Evolutionary conservation across 31 red algal species (phyloP).

Genomic region (Asparagopsis taxiformis): DNA sequence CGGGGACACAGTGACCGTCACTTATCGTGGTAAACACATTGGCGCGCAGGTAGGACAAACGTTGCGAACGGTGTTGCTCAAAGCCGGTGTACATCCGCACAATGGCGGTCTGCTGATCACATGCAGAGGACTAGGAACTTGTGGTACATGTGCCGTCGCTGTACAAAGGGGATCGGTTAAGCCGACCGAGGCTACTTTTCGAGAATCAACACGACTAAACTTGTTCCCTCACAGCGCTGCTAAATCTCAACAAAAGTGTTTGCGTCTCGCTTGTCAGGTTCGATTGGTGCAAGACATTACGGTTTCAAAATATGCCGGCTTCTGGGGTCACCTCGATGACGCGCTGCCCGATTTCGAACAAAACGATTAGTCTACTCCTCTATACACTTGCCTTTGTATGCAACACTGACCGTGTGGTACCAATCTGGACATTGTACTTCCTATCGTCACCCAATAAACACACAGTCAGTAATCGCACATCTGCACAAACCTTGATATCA

Average conservation of each 20-base stretch:
- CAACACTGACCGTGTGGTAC: not conserved
- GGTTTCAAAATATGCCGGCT: constrained; percentile 38
- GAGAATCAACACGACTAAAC: constrained; percentile 33
- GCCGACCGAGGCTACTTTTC: not conserved
- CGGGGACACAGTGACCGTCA: too few species aligned
- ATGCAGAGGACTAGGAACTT: constrained; percentile 51
- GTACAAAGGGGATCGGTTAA: not conserved
- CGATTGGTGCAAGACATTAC: constrained; percentile 24
- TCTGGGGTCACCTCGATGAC: constrained; percentile 39
- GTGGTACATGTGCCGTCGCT: constrained; percentile 58
- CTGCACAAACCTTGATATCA: not conserved
- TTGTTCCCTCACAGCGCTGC: constrained; percentile 24
- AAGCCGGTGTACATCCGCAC: constrained; percentile 21
- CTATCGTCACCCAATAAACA: not conserved
- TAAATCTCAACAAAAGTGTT: constrained; percentile 7
- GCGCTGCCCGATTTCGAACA: not conserved
- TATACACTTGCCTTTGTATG: constrained; percentile 2
- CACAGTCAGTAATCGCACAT: not conserved
- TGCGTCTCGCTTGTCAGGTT: constrained; percentile 51
- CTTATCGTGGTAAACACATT: constrained; percentile 29
- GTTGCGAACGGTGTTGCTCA: constrained; percentile 36
- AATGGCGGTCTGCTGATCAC: constrained; percentile 43
- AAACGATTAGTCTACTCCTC: not conserved
- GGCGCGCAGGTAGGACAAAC: not conserved
- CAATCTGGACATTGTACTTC: constrained; percentile 1